These are phyloP conservation scores for Isabelozyma gotoi DNA, from an alignment of 805 yeast genomes.

Conservation along the genomic window DNA sequence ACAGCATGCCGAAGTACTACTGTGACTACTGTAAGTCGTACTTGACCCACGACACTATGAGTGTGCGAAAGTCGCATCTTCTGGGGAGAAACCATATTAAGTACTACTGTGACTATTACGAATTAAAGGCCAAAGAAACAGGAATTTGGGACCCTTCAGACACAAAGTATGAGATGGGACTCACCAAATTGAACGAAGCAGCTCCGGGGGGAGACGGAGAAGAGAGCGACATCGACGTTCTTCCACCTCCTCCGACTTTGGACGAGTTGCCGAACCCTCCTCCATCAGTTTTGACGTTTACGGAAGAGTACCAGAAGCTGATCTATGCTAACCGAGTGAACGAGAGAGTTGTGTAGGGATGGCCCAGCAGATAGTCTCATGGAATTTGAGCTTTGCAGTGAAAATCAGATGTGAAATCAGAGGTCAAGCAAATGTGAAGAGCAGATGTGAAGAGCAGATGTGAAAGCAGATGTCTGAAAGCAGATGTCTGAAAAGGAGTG, in stretches of 20 bases:
- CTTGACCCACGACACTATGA: conserved; percentile 83
- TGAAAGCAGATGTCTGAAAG: too few species aligned
- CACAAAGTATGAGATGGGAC: conserved; percentile 34
- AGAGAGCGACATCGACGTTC: conserved; percentile 3
- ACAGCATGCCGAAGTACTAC: conserved; percentile 64
- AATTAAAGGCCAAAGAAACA: conserved; percentile 39
- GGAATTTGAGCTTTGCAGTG: neutral
- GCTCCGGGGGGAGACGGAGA: conserved; percentile 20
- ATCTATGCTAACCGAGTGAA: conserved; percentile 5
- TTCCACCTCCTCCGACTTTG: conserved; percentile 37
- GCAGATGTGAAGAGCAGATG: too few species aligned
- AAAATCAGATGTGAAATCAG: too few species aligned
- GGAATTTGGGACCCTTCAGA: conserved; percentile 36
- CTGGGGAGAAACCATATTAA: conserved; percentile 75
- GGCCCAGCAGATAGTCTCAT: neutral
- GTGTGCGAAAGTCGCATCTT: conserved; percentile 80
- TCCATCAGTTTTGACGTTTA: conserved; percentile 23
- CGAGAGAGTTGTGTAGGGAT: conserved; percentile 1
- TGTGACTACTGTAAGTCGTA: conserved; percentile 85
- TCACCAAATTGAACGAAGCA: conserved; percentile 30
- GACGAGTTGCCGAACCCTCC: conserved; percentile 33
- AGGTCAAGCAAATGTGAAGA: too few species aligned
- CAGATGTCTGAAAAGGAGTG: too few species aligned
- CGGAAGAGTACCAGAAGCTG: conserved; percentile 22
- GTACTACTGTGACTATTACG: conserved; percentile 73